These are phyloP conservation scores for Xylariomycetidae sp. DNA, from an alignment of 2,329 filamentous ascomycete genomes.

Conservation along the genomic window DNA sequence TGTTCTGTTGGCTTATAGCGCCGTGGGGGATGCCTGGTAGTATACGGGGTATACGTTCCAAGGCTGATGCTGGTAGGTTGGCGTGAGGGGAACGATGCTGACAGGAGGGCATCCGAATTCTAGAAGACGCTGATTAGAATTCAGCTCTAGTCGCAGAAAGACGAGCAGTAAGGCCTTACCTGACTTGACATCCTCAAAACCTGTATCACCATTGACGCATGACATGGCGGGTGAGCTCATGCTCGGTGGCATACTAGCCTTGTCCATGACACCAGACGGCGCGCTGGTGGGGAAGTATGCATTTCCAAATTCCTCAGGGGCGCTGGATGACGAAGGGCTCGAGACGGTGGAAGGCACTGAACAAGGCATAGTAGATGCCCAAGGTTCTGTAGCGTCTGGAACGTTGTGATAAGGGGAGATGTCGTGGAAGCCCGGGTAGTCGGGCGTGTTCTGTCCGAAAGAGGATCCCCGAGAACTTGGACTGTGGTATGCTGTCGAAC, in stretches of 20 bases:
- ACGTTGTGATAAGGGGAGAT: conserved; percentile 36
- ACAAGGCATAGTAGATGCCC: conserved; percentile 39
- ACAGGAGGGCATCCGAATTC: conserved; percentile 28
- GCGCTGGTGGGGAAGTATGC: conserved; percentile 47
- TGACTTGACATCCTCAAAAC: conserved; percentile 29
- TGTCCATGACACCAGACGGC: conserved; percentile 38
- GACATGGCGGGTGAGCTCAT: conserved; percentile 28
- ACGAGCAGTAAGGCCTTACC: conserved; percentile 19
- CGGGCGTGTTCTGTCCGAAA: conserved; percentile 35
- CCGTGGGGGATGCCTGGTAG: conserved; percentile 25
- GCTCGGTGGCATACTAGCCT: conserved; percentile 21
- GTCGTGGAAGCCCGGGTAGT: conserved; percentile 40
- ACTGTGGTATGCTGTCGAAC: conserved; percentile 15
- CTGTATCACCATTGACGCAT: conserved; percentile 27
- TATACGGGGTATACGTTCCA: conserved; percentile 32
- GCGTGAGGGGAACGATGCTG: conserved; percentile 26
- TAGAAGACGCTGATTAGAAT: conserved; percentile 22
- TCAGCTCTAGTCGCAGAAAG: conserved; percentile 13
- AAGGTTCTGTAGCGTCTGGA: conserved; percentile 41
- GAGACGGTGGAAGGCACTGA: conserved; percentile 45
- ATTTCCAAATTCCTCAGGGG: conserved; percentile 41
- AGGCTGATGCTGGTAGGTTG: conserved; percentile 28
- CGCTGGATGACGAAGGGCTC: conserved; percentile 46
- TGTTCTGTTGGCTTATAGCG: conserved; percentile 12
- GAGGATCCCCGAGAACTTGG: conserved; percentile 42